Conservation (phyloP, 1,284 basidiomycete species). For the Gymnopus androsaceus region DNA sequence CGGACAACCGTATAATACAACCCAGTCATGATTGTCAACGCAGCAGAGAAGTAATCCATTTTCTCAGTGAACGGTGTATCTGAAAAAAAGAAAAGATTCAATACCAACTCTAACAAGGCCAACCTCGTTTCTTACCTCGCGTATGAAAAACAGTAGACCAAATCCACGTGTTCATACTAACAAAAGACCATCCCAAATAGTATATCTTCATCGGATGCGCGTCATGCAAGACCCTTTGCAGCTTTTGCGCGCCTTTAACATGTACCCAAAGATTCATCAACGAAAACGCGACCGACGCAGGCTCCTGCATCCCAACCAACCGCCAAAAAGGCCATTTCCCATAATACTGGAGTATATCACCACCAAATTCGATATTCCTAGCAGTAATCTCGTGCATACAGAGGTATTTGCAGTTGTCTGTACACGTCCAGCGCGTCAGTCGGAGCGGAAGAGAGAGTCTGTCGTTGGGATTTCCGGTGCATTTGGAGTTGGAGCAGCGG, state of each 20-base stretch:
- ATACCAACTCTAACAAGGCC: conserved; percentile 19
- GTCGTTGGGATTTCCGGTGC: conserved; percentile 12
- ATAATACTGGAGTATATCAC: conserved; percentile 76
- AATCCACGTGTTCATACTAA: conserved; percentile 90
- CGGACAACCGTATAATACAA: conserved; percentile 77
- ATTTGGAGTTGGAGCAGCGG: conserved; percentile 11
- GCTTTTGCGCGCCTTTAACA: conserved; percentile 51
- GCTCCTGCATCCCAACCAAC: conserved; percentile 88
- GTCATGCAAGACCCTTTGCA: conserved; percentile 51
- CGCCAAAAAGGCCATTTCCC: conserved; percentile 98
- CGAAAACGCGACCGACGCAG: conserved; percentile 89
- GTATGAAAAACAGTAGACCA: conserved; percentile 94
- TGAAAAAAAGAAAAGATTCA: conserved; percentile 29
- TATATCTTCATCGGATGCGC: conserved; percentile 72
- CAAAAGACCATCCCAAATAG: conserved; percentile 69
- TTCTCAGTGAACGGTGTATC: conserved; percentile 87
- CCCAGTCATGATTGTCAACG: conserved; percentile 75
- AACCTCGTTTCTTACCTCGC: conserved; percentile 54
- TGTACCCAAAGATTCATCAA: conserved; percentile 82
- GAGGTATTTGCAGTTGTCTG: conserved; percentile 85
- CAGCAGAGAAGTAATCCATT: conserved; percentile 95
- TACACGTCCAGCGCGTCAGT: conserved; percentile 75
- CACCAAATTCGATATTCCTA: conserved; percentile 46
- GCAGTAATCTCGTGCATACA: conserved; percentile 88
- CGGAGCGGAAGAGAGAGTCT: conserved; percentile 49